Conservation (phyloP, 257 asterid genomes). For the Petunia axillaris region DNA sequence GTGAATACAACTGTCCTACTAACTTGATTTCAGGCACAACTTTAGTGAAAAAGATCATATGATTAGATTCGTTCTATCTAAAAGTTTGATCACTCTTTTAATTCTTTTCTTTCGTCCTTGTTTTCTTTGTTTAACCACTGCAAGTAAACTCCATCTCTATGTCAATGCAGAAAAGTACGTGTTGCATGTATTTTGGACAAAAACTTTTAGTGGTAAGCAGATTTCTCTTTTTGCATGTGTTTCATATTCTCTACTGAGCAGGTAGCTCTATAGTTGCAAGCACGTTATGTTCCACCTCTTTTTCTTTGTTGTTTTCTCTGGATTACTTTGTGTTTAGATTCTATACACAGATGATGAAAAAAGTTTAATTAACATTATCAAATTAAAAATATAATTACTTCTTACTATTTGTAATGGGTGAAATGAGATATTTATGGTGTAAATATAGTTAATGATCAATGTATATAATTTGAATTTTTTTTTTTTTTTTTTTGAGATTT, state of each 20-base stretch:
- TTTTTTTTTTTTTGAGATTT: no score
- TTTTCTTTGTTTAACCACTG: neutral
- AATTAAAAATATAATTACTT: no score
- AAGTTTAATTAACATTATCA: no score
- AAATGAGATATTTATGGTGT: no score
- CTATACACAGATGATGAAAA: neutral
- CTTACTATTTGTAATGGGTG: no score
- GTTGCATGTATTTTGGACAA: neutral
- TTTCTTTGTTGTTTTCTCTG: neutral
- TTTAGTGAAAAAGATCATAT: neutral
- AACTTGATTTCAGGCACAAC: neutral
- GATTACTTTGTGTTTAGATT: neutral
- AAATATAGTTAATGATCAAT: no score
- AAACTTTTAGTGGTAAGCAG: neutral
- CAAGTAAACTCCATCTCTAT: neutral
- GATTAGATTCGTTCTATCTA: slow-evolving; percentile 2
- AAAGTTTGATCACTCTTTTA: neutral
- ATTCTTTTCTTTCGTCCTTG: neutral
- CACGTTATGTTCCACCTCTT: neutral
- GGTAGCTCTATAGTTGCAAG: neutral
- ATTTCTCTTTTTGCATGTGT: neutral
- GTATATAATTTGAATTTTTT: no score
- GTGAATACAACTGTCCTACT: slow-evolving; percentile 14
- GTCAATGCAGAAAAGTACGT: neutral
- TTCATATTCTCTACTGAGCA: neutral